Percentiles rank a stretch among this genome's conserved stretches.
phyloP scores from a whole-genome alignment of 148 eudicot species.

The Heliamphora exappendiculata region DNA sequence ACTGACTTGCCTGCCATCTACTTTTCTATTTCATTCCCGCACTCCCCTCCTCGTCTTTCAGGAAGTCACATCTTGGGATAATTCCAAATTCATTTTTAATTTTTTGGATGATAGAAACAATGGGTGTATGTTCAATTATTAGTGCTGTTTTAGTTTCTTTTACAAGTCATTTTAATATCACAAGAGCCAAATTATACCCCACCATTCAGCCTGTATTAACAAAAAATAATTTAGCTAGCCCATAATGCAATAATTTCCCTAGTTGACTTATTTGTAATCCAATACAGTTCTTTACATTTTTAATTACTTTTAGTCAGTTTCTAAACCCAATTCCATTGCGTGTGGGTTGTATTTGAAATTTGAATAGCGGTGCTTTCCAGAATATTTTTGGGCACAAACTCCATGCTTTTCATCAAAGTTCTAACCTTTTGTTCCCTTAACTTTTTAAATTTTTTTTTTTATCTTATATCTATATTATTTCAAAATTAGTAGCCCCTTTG shows the following conservation, averaged over 20 bases:
- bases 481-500: too few species aligned
- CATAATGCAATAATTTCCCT: not conserved
- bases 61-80: not conserved
- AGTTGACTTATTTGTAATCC: not conserved
- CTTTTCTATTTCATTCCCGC: not conserved
- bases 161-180: not conserved
- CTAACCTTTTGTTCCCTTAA: too few species aligned
- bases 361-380: not conserved
- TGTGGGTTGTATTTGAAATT: not conserved
- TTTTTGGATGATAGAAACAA: not conserved
- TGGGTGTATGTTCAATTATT: not conserved
- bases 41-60: not conserved
- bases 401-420: not conserved
- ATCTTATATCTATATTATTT: too few species aligned
- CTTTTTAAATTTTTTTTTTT: not conserved
- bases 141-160: not conserved
- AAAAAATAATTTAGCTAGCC: not conserved
- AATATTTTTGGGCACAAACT: not conserved
- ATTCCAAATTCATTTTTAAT: not conserved
- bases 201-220: not conserved
- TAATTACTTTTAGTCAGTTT: not conserved
- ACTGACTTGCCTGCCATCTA: not conserved
- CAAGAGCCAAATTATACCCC: not conserved
- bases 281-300: not conserved
- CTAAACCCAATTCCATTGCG: not conserved